phyloP scores from a whole-genome alignment of 768 basidiomycete species.

The Agrocybe chaxingu region DNA sequence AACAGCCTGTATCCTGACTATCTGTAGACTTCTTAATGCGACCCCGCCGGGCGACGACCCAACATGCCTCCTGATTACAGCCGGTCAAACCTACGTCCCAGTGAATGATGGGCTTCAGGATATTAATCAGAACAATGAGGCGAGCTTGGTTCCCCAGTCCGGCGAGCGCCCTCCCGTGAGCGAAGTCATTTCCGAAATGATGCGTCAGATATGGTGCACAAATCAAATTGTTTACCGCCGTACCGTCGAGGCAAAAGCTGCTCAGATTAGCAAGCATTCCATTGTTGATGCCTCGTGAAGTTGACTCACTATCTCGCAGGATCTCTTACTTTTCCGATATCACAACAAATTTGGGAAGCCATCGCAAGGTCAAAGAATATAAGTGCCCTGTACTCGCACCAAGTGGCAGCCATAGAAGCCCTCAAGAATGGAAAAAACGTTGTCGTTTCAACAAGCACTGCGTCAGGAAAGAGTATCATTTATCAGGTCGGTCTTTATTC shows the following conservation, averaged over 20 bases:
- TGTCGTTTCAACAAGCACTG: conserved; percentile 87
- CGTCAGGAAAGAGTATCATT: conserved; percentile 86
- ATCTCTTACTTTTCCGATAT: conserved; percentile 53
- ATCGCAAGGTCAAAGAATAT: conserved; percentile 60
- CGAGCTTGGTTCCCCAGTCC: conserved; percentile 32
- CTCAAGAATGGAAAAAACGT: conserved; percentile 61
- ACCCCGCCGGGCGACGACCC: conserved; percentile 56
- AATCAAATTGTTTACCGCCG: conserved; percentile 64
- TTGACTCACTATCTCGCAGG: conserved; percentile 26
- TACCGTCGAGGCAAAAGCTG: conserved; percentile 49
- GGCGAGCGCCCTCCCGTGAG: conserved; percentile 56
- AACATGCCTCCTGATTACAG: conserved; percentile 57
- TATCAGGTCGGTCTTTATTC: conserved; percentile 57
- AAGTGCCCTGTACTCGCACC: conserved; percentile 61
- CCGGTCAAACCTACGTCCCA: conserved; percentile 70
- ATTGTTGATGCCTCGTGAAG: not conserved
- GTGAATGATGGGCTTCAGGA: conserved; percentile 42
- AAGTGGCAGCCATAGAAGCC: conserved; percentile 68
- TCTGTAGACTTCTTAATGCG: conserved; percentile 54
- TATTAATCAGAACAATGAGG: conserved; percentile 5
- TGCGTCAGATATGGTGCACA: conserved; percentile 59
- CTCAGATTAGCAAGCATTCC: conserved; percentile 25
- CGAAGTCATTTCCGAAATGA: conserved; percentile 55
- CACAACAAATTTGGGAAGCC: conserved; percentile 51
- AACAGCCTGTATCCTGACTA: not conserved